Conservation (phyloP, 2,329 filamentous ascomycete species). For the Colletotrichum cuscutae region DNA sequence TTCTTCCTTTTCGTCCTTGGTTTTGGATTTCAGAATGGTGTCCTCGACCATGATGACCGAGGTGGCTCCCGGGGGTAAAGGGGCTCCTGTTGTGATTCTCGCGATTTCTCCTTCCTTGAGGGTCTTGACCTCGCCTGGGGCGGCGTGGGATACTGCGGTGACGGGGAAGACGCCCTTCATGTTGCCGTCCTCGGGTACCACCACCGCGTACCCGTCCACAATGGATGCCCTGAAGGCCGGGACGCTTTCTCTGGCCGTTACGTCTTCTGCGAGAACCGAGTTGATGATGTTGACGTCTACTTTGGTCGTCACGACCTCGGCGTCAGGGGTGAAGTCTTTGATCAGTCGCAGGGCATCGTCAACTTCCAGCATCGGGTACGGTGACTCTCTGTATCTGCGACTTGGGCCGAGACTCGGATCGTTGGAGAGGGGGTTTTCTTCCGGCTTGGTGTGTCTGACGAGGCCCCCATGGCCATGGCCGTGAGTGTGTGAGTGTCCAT, state of each 20-base stretch:
- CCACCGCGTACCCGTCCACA: slow-evolving; percentile 93
- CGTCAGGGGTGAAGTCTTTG: slow-evolving; percentile 74
- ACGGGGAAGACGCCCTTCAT: slow-evolving; percentile 88
- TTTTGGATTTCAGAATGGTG: slow-evolving; percentile 79
- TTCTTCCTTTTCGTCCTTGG: slow-evolving; percentile 85
- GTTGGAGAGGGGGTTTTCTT: slow-evolving; percentile 67
- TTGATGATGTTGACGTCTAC: slow-evolving; percentile 77
- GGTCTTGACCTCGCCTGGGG: slow-evolving; percentile 72
- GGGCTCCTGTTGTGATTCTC: slow-evolving; percentile 93
- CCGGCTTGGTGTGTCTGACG: slow-evolving; percentile 77
- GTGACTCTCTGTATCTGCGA: slow-evolving; percentile 82
- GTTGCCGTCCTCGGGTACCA: slow-evolving; percentile 70
- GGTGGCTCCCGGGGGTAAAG: slow-evolving; percentile 86
- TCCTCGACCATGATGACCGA: slow-evolving; percentile 98
- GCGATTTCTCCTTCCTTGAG: slow-evolving; percentile 82
- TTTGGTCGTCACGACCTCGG: slow-evolving; percentile 64
- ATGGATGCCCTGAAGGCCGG: slow-evolving; percentile 96
- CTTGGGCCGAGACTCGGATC: slow-evolving; percentile 71
- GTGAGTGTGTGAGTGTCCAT: slow-evolving; percentile 63
- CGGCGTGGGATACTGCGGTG: slow-evolving; percentile 85
- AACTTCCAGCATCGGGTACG: slow-evolving; percentile 92
- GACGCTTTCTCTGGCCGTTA: slow-evolving; percentile 83
- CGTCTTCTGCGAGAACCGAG: slow-evolving; percentile 83
- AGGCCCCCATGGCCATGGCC: slow-evolving; percentile 72
- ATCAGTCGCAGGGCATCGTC: slow-evolving; percentile 82